phyloP scores from a whole-genome alignment of 768 basidiomycete species.

The Gymnopilus junonius region DNA sequence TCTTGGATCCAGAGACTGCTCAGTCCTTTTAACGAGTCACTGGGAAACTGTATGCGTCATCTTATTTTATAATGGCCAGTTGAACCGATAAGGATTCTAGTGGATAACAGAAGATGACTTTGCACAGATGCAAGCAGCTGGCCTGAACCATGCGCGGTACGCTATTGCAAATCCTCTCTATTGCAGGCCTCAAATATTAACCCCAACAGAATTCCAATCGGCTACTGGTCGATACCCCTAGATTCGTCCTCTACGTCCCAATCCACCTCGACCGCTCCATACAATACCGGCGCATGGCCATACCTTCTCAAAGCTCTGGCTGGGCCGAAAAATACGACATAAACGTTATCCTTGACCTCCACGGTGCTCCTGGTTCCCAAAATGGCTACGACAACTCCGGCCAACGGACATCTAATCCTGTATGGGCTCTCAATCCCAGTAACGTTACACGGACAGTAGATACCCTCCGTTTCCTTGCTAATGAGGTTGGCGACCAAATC shows the following conservation, averaged over 20 bases:
- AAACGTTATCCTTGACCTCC: conserved; percentile 77
- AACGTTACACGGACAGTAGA: conserved; percentile 60
- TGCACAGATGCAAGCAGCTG: conserved; percentile 62
- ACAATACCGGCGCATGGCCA: conserved; percentile 68
- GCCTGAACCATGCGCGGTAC: conserved; percentile 74
- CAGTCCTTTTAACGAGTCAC: conserved; percentile 49
- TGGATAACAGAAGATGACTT: conserved; percentile 73
- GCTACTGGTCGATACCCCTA: conserved; percentile 81
- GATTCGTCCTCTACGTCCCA: conserved; percentile 55
- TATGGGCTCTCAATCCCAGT: conserved; percentile 59
- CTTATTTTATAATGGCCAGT: not conserved
- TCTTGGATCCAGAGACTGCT: conserved; percentile 44
- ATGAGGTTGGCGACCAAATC: conserved; percentile 57
- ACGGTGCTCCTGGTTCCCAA: conserved; percentile 72
- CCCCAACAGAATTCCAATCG: conserved; percentile 63
- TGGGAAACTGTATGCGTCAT: conserved; percentile 34
- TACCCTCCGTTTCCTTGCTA: conserved; percentile 56
- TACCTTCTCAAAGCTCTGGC: conserved; percentile 65
- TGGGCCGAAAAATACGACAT: conserved; percentile 68
- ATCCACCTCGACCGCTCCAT: conserved; percentile 53
- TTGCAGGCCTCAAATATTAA: not conserved
- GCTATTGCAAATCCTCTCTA: no score
- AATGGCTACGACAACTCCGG: conserved; percentile 81
- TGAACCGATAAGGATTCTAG: conserved; percentile 3
- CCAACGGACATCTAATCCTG: conserved; percentile 55